These are phyloP conservation scores for Betula pendula DNA, from an alignment of 306 rosid species.

Conservation along the genomic window DNA sequence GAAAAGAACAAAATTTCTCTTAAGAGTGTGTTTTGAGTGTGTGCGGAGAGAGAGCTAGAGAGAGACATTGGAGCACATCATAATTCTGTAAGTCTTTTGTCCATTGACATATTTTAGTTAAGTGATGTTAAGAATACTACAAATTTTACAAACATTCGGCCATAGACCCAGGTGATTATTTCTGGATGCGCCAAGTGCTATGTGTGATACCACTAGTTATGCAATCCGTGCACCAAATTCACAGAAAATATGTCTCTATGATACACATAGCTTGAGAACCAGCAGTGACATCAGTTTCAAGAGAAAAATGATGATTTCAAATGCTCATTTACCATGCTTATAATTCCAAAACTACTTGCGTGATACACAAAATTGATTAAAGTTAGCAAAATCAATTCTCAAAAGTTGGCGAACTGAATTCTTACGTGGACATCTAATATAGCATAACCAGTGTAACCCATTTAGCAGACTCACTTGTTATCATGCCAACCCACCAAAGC, in stretches of 20 bases:
- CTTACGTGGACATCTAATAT: neutral
- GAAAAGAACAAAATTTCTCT: too few species aligned
- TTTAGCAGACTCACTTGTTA: slow-evolving; percentile 73
- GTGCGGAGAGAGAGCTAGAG: too few species aligned
- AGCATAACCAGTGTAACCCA: neutral
- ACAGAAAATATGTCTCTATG: neutral
- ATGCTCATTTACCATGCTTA: neutral
- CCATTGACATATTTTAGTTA: too few species aligned
- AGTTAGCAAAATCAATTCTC: slow-evolving; percentile 2
- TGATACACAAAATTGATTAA: neutral
- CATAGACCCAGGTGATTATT: neutral
- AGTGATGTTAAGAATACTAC: neutral
- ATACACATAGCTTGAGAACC: neutral
- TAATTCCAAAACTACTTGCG: neutral
- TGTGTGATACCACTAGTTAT: neutral
- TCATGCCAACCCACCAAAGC: slow-evolving; percentile 99
- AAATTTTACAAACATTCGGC: neutral
- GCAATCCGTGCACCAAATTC: neutral
- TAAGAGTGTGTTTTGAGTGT: too few species aligned
- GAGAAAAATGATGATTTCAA: neutral
- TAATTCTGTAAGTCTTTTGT: too few species aligned
- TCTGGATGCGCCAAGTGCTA: neutral
- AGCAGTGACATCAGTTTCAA: neutral
- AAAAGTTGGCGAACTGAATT: neutral
- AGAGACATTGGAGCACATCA: too few species aligned